These are phyloP conservation scores for Fraxinus floribunda DNA, from an alignment of 305 asterid genomes.

Conservation along the genomic window DNA sequence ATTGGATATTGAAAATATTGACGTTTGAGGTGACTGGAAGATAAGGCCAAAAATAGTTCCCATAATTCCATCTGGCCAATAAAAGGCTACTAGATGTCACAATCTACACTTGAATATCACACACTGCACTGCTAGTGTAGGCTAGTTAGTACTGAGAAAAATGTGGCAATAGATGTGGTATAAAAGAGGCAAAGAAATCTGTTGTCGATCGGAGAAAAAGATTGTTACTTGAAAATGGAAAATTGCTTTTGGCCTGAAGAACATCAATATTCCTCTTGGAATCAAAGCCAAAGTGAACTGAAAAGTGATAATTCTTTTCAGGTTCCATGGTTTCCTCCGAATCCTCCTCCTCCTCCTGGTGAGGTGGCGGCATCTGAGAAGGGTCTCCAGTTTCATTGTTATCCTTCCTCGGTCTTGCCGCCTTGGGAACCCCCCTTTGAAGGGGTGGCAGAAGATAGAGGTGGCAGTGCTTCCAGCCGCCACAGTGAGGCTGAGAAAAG, in stretches of 20 bases:
- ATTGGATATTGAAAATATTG: slow-evolving; percentile 22
- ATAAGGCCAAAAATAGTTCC: slow-evolving; percentile 53
- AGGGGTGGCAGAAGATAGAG: slow-evolving; percentile 37
- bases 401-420: slow-evolving; percentile 18
- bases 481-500: slow-evolving; percentile 94
- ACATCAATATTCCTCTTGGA: slow-evolving; percentile 13
- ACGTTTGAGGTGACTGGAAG: slow-evolving; percentile 43
- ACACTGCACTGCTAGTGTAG: slow-evolving; percentile 18
- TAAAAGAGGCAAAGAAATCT: slow-evolving; percentile 17
- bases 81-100: slow-evolving; percentile 39
- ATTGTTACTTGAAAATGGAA: slow-evolving; percentile 37
- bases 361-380: slow-evolving; percentile 27
- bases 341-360: slow-evolving; percentile 10
- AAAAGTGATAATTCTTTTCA: slow-evolving; percentile 13
- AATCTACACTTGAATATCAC: slow-evolving; percentile 44
- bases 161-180: slow-evolving; percentile 12
- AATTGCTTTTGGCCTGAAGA: slow-evolving; percentile 36
- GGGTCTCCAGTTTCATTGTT: slow-evolving; percentile 27
- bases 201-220: slow-evolving; percentile 13
- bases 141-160: slow-evolving; percentile 5
- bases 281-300: slow-evolving; percentile 4
- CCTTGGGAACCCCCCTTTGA: slow-evolving; percentile 34
- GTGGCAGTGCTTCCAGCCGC: slow-evolving; percentile 60
- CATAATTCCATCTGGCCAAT: slow-evolving; percentile 45
- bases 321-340: slow-evolving; percentile 26